Evolutionary conservation across 139 green algal genomes (phyloP).

Genomic region (Coelastrella sp.): DNA sequence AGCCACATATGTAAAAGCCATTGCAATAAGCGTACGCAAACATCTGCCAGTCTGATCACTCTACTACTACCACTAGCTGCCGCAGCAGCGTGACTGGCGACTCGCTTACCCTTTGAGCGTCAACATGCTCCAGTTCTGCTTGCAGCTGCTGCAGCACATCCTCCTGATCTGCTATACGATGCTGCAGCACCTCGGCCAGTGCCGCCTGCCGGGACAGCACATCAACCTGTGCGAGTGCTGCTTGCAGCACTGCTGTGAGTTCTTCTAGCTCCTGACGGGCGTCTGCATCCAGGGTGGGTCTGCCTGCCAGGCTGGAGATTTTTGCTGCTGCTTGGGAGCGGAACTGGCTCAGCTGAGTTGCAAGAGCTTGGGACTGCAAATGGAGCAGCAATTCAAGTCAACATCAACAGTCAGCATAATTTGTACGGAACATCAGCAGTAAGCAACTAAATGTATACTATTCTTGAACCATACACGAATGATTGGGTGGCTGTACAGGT

Average conservation of each 20-base stretch:
- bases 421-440: too few relatives aligned
- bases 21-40: background rate
- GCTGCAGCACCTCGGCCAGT: constrained; percentile 46
- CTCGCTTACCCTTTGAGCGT: constrained; percentile 27
- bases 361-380: constrained; percentile 15
- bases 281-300: constrained; percentile 10
- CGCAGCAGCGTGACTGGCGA: background rate
- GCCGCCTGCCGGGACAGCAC: constrained; percentile 43
- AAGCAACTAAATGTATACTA: too few relatives aligned
- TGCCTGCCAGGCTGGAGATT: constrained; percentile 23
- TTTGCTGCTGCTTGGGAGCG: constrained; percentile 20
- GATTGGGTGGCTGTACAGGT: too few relatives aligned
- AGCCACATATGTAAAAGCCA: background rate
- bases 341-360: constrained; percentile 36
- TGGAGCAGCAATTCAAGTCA: constrained; percentile 6
- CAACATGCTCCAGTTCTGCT: constrained; percentile 42
- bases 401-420: background rate
- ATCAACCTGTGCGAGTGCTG: constrained; percentile 48
- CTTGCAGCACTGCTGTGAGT: constrained; percentile 36
- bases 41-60: background rate
- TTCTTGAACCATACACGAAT: too few relatives aligned
- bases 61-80: background rate
- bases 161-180: constrained; percentile 45
- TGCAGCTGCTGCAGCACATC: constrained; percentile 48
- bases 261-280: constrained; percentile 42